Evolutionary conservation across 1,284 basidiomycete species (phyloP).

Genomic region (Ceratobasidium sp.): DNA sequence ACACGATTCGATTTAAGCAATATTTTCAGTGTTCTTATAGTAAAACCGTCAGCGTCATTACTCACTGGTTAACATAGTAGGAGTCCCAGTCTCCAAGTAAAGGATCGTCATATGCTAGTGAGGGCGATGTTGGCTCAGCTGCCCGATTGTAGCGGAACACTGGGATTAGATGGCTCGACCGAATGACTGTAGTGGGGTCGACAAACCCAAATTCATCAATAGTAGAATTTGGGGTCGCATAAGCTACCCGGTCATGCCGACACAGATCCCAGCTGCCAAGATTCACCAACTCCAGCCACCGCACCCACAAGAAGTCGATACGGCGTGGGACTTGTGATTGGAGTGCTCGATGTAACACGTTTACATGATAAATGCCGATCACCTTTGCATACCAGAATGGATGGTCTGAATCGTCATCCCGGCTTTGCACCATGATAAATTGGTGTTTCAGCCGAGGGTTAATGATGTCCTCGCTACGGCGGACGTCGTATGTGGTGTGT

Average conservation of each 20-base stretch:
- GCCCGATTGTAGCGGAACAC: slow-evolving; percentile 48
- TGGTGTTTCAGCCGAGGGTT: slow-evolving; percentile 54
- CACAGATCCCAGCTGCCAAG: background rate
- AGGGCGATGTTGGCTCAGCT: slow-evolving; percentile 45
- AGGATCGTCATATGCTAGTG: slow-evolving; percentile 48
- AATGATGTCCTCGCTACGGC: slow-evolving; percentile 55
- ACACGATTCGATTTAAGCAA: background rate
- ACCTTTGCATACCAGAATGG: slow-evolving; percentile 57
- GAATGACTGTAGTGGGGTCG: slow-evolving; percentile 13
- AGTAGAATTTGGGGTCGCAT: background rate
- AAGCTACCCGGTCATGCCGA: background rate
- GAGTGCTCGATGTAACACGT: background rate
- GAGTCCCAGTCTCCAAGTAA: slow-evolving; percentile 54
- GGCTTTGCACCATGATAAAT: slow-evolving; percentile 54
- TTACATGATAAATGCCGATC: slow-evolving; percentile 55
- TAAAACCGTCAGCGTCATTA: background rate
- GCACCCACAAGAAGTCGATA: slow-evolving; percentile 52
- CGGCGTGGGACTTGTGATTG: background rate
- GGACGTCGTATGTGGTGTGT: slow-evolving; percentile 54
- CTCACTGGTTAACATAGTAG: slow-evolving; percentile 57
- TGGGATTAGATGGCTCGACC: slow-evolving; percentile 17
- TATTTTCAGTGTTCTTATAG: background rate
- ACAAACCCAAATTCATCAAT: slow-evolving; percentile 41
- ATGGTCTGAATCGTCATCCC: slow-evolving; percentile 48
- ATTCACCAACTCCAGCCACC: slow-evolving; percentile 50